Base-by-base conservation (phyloP, 306 rosid genomes). In the Hylodesmum podocarpum region DNA sequence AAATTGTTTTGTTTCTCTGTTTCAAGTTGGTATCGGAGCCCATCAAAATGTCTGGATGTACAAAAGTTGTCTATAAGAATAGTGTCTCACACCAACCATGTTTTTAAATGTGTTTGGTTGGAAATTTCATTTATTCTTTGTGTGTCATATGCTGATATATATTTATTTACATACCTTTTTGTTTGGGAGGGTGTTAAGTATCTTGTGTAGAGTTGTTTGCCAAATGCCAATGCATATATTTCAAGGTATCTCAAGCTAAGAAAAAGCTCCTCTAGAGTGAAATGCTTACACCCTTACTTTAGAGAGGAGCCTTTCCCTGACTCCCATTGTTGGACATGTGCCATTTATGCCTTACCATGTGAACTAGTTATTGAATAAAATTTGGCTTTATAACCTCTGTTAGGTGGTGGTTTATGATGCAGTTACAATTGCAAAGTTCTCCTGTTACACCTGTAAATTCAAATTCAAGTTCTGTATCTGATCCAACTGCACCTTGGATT, bases 401-500 rank as follows among this genome's bases (percentile, higher is more conserved):
- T 69, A 25, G 80, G 65, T 64, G 79, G 33, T 79, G 79, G 71
- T 64, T 82, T 50, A 27, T 82, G 83, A 76, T 80, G 46, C 90
- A 85, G 91, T 31, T 75, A 76, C 94, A 90, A 83, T 37, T 78
- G 78, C 96, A 90, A 85, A 82, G 87, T 76, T 89, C 98, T 72
- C 96, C 95, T 31, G 77, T 62, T 78, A 86, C 91, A 24, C 88
- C 96, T 24, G 80, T 88, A 79, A 81, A 91, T 86, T 96, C 97
- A 65, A 86, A 85, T 87, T 87, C 90, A 53, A 89, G 95, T 84
- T 88, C 89, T 46, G 55, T 6, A 53, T 90, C 91, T 71, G 88
- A 87, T 49, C 90, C 91, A 70, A 37, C 86, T 58, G 79, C 83
- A 70, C 78, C 90, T 1, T 84, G 69, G 84, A 70, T 82, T 83